Conservation (phyloP, 164 flowering plant species). For the Euptelea pleiosperma region DNA sequence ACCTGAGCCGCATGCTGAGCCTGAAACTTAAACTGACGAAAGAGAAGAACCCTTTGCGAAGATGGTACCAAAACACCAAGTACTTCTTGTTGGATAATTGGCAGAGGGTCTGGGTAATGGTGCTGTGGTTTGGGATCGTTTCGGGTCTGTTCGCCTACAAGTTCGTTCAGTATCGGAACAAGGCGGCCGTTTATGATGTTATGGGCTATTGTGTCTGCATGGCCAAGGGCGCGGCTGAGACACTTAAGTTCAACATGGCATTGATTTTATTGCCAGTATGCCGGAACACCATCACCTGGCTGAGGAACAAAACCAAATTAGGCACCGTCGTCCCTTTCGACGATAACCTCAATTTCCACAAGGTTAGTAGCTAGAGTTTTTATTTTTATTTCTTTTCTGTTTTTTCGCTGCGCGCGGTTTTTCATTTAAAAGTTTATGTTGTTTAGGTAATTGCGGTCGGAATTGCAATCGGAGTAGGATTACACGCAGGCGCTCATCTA, state of each 20-base stretch:
- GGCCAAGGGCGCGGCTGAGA: constrained; percentile 67
- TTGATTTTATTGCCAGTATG: constrained; percentile 62
- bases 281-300: constrained; percentile 69
- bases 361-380: constrained; percentile 28
- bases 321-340: constrained; percentile 51
- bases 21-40: constrained; percentile 32
- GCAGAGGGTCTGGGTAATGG: constrained; percentile 51
- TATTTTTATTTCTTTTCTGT: neutral
- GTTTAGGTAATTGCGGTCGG: constrained; percentile 31
- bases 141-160: constrained; percentile 46
- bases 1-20: constrained; percentile 33
- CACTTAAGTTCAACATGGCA: constrained; percentile 69
- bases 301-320: constrained; percentile 56
- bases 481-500: constrained; percentile 34
- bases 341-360: constrained; percentile 60
- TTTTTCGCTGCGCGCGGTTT: too few species aligned
- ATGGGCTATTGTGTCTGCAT: constrained; percentile 59
- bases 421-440: too few species aligned
- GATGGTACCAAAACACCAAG: constrained; percentile 32
- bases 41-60: constrained; percentile 30
- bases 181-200: constrained; percentile 38
- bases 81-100: constrained; percentile 52
- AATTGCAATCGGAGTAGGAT: constrained; percentile 27
- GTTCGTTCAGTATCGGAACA: constrained; percentile 38
- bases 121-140: constrained; percentile 39